Evolutionary conservation across 2,329 filamentous ascomycete genomes (phyloP), one percentile per base, ranked within the genome.

Genomic region (Colletotrichum sp.): DNA sequence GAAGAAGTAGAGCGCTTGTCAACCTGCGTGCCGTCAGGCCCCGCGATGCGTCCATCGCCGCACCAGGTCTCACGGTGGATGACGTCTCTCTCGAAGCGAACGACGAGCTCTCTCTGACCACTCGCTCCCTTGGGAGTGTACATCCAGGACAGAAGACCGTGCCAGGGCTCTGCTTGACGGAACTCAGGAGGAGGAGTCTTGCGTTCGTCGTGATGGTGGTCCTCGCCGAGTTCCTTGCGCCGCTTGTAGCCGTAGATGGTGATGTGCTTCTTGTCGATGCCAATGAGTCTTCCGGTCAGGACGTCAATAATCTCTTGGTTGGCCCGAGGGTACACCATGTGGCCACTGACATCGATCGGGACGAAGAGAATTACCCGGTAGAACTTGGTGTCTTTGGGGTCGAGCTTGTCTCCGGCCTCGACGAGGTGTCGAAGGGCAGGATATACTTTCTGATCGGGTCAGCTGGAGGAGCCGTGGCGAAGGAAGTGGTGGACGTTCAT

Each of bases 21-120:
- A n/a, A 51, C 43, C 21, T 24, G 43, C 43, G 13, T 24, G 15
- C 16, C 15, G 9, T 31, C 54, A 31, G 24, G 13, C 1, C 13
- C 27, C 5, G 16, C 27, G 1, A 21, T n/a, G 6, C 33, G 67
- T 43, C 58, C 65, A 12, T 55, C 67, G 4, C 64, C 47, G 16
- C 76, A 77, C 76, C 76, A 77, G 2, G 27, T 54, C 15, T 66
- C 59, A 0, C 66, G 36, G 12, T 86, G 88, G 75, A 79, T 63
- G 11, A 70, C 18, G 27, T 76, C 43, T 29, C 70, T 66, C 54
- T 76, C 62, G 36, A 68, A 76, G 21, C 74, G 70, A 15, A 76
- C 62, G 5, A 69, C 38, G 13, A 77, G 66, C 27, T 64, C 65
- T 18, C 34, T 70, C 18, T 66, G 47, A 8, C 72, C 64, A 7